phyloP scores from a whole-genome alignment of 495 filamentous ascomycete species.

The Parachaetomium inaequale region DNA sequence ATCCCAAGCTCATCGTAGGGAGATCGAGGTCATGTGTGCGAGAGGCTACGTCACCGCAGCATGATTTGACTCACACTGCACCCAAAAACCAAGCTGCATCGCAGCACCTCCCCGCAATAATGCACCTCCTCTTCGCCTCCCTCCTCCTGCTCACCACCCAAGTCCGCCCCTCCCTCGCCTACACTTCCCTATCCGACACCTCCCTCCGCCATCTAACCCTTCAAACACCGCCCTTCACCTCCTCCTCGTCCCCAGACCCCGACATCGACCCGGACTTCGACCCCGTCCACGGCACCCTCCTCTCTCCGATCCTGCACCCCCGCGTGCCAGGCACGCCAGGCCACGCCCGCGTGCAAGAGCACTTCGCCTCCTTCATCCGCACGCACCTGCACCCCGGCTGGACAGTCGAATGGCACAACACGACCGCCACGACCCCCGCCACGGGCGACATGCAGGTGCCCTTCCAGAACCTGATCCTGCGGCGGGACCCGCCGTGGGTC shows the following conservation, averaged over 20 bases:
- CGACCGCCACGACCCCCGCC: slow-evolving; percentile 72
- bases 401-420: slow-evolving; percentile 81
- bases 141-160: neutral
- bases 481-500: slow-evolving; percentile 85
- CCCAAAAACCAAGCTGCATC: neutral
- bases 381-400: slow-evolving; percentile 66
- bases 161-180: neutral
- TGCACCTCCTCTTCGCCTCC: neutral
- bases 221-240: neutral
- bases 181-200: slow-evolving; percentile 14
- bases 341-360: slow-evolving; percentile 55
- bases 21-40: no score
- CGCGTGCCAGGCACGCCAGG: slow-evolving; percentile 85
- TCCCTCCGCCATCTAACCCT: slow-evolving; percentile 4
- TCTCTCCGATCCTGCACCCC: slow-evolving; percentile 86
- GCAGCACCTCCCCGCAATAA: neutral
- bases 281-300: slow-evolving; percentile 65
- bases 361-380: slow-evolving; percentile 79
- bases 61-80: neutral
- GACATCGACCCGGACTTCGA: slow-evolving; percentile 66
- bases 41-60: neutral
- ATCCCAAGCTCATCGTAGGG: neutral
- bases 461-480: slow-evolving; percentile 81
- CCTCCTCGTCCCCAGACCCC: slow-evolving; percentile 30
- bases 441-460: slow-evolving; percentile 66